Evolutionary conservation across 768 basidiomycete genomes (phyloP), one percentile per base, ranked within the genome.

Genomic region (Plicaturopsis crispa): DNA sequence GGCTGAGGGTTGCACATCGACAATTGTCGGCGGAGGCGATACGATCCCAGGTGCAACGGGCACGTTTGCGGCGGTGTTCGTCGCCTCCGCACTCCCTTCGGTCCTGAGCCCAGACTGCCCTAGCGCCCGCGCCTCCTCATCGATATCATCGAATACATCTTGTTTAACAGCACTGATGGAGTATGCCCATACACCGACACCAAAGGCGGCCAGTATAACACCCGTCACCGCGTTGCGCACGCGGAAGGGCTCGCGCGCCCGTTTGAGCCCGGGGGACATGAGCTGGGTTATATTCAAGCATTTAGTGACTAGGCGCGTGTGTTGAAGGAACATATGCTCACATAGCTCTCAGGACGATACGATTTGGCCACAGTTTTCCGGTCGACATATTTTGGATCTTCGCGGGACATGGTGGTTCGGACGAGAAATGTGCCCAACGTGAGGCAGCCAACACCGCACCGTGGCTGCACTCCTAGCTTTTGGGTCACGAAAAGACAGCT

Each of bases 121-220:
- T 49, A 82, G 67, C 30, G 72, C 72, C 44, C 63, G 64, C 20
- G 79, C 87, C 53, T 86, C 84, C 45, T 85, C 83, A 50, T 88
- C 86, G 30, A 88, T 70, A 55, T 90, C 88, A 47, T 84, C 79
- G 54, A 94, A 96, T 28, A 84, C 79, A 54, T 96, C 92, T 53
- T 97, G 92, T 53, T 84, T 90, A 39, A 97, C 92, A 20, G 91
- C 92, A 21, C 78, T 75, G 53, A 98, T 94, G 13, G 91, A 92
- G 62, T 97, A 98, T 4, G 80, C 70, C 77, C 89, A 98, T 6
- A 96, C 80, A 19, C 81, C 84, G 11, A 77, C 72, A 20, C 77
- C 81, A 54, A 96, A 93, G 0, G 72, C 70, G 19, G 77, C 72
- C 31, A 97, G 70, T 3, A 67, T 51, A 32, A 80, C 45, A 6